phyloP scores from a whole-genome alignment of 2,329 filamentous ascomycete genomes.

The Nemania abortiva region DNA sequence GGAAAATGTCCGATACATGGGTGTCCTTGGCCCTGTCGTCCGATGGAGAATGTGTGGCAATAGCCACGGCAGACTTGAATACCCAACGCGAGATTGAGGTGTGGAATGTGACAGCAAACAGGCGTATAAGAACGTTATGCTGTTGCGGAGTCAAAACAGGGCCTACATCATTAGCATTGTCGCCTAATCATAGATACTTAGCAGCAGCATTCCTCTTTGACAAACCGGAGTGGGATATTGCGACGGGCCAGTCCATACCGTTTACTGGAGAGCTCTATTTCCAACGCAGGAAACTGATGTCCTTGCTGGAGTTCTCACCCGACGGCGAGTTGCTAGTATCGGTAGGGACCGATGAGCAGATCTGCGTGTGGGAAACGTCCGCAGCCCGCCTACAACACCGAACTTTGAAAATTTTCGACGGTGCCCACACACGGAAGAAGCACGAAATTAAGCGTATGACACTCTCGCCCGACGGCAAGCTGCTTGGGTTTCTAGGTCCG shows the following conservation, averaged over 20 bases:
- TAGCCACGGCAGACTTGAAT: too few relatives aligned
- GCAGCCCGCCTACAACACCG: neutral
- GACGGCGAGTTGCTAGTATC: neutral
- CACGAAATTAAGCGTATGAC: neutral
- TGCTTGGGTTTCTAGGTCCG: neutral
- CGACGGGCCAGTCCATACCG: neutral
- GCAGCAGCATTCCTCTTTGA: neutral
- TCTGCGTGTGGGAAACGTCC: neutral
- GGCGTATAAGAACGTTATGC: neutral
- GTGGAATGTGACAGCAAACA: neutral
- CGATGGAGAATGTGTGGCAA: constrained; percentile 9
- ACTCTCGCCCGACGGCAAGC: neutral
- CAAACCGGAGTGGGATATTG: neutral
- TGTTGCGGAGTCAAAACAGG: neutral
- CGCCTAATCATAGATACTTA: constrained; percentile 7
- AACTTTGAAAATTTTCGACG: neutral
- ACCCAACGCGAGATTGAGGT: neutral
- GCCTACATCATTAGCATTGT: neutral
- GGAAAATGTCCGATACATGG: neutral
- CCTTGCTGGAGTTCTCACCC: constrained; percentile 1
- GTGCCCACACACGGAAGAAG: neutral
- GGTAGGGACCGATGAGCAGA: too few relatives aligned
- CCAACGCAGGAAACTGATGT: neutral
- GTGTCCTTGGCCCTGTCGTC: neutral
- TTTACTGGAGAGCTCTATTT: neutral